phyloP scores from a whole-genome alignment of 2,329 filamentous ascomycete species.

The Coniochaeta hoffmannii region DNA sequence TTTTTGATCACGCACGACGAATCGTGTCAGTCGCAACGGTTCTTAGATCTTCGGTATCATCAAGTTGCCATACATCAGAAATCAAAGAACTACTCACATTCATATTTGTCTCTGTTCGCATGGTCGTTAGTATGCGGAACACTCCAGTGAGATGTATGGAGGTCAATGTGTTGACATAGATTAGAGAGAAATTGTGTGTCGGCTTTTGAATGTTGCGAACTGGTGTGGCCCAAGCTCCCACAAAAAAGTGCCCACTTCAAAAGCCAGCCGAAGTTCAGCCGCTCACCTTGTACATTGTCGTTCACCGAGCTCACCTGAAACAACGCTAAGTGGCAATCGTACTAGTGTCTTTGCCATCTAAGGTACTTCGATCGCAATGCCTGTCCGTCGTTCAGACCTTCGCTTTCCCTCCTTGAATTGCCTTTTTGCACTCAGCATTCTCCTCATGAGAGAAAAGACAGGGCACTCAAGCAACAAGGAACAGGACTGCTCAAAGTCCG shows the following conservation, averaged over 20 bases:
- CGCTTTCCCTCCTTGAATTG: background rate
- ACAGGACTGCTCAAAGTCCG: background rate
- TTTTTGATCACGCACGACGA: slow-evolving; percentile 43
- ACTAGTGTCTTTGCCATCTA: background rate
- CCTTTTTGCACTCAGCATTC: background rate
- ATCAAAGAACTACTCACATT: background rate
- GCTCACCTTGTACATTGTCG: background rate
- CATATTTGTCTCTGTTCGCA: background rate
- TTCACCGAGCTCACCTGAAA: background rate
- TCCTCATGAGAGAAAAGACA: background rate
- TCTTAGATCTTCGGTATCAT: slow-evolving; percentile 46
- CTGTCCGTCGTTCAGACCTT: background rate
- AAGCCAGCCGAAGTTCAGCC: background rate
- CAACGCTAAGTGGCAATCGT: background rate
- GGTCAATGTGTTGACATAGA: background rate
- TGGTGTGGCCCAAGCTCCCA: background rate
- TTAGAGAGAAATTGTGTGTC: background rate
- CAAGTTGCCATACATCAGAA: slow-evolving; percentile 21
- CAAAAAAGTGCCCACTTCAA: background rate
- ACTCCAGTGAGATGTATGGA: background rate
- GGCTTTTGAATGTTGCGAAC: background rate
- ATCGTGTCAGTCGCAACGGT: slow-evolving; percentile 51
- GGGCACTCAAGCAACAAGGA: background rate
- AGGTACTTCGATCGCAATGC: background rate
- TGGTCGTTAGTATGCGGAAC: background rate